Conservation (phyloP, 768 basidiomycete species). For the Phylloporus sp. region DNA sequence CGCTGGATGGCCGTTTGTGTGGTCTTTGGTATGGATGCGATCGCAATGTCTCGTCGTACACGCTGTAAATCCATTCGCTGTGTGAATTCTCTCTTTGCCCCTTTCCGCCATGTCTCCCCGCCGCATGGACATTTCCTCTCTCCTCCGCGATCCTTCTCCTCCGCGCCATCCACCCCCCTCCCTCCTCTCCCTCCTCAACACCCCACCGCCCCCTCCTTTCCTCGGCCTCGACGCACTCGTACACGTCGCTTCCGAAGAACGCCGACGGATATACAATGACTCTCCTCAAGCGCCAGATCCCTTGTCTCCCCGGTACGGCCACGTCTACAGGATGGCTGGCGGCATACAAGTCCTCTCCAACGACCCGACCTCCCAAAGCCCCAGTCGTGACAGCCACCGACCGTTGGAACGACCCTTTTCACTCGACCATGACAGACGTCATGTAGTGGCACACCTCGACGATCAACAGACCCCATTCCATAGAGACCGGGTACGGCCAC, state of each 20-base stretch:
- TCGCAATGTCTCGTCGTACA: conserved; percentile 95
- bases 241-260: conserved; percentile 65
- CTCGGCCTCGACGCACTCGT: conserved; percentile 60
- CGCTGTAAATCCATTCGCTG: conserved; percentile 9
- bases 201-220: background rate
- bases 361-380: conserved; percentile 14
- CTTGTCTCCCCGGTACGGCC: conserved; percentile 18
- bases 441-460: background rate
- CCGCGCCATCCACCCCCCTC: conserved; percentile 9
- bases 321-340: conserved; percentile 27
- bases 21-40: conserved; percentile 57
- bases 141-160: conserved; percentile 43
- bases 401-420: conserved; percentile 1
- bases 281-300: conserved; percentile 13
- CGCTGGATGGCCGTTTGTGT: conserved; percentile 57
- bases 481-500: conserved; percentile 7
- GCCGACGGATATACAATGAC: conserved; percentile 39
- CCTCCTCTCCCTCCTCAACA: conserved; percentile 21
- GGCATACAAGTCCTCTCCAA: conserved; percentile 21
- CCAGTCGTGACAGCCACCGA: conserved; percentile 15
- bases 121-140: conserved; percentile 70
- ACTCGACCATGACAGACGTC: conserved; percentile 7
- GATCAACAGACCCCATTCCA: conserved; percentile 1
- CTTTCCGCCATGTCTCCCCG: conserved; percentile 49
- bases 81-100: background rate